These are phyloP conservation scores for Penicillium rolfsii DNA, from an alignment of 2,329 filamentous ascomycete species.

Conservation along the genomic window DNA sequence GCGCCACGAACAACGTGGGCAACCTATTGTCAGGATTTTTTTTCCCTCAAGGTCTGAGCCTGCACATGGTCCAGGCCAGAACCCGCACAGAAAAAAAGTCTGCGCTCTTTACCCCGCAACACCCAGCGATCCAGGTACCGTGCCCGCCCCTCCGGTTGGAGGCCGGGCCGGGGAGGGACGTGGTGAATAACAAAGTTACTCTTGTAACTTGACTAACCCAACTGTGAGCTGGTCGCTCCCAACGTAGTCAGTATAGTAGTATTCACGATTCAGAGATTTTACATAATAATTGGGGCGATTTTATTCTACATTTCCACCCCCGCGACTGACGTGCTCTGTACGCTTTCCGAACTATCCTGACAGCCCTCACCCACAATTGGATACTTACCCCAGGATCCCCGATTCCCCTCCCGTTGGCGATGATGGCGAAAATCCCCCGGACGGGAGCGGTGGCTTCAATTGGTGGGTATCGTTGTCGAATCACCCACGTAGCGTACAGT, in stretches of 20 bases:
- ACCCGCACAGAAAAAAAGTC: not conserved
- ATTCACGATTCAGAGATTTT: not conserved
- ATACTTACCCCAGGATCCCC: slow-evolving; percentile 2
- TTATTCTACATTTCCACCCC: not conserved
- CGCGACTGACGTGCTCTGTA: not conserved
- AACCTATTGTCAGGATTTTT: not conserved
- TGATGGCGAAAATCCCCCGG: slow-evolving; percentile 30
- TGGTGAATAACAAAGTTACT: too few relatives aligned
- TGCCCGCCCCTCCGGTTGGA: slow-evolving; percentile 20
- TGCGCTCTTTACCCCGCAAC: slow-evolving; percentile 26
- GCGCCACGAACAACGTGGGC: slow-evolving; percentile 1
- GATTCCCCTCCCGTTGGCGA: not conserved
- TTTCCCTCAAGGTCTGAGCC: not conserved
- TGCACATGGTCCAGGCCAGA: not conserved
- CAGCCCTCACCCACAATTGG: not conserved
- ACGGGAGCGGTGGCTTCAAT: slow-evolving; percentile 8
- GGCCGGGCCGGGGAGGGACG: slow-evolving; percentile 24
- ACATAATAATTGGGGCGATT: slow-evolving; percentile 22
- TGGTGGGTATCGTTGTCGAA: not conserved
- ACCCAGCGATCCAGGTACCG: slow-evolving; percentile 30
- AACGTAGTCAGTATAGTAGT: too few relatives aligned
- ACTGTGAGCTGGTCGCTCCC: too few relatives aligned
- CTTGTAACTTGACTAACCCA: too few relatives aligned
- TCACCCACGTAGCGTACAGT: too few relatives aligned
- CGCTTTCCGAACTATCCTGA: too few relatives aligned